A percentile compares a stretch with the other conserved stretches of the same genome.
These are phyloP conservation scores for Paradendryphiella salina DNA, from an alignment of 2,329 filamentous ascomycete genomes.

Conservation along the genomic window DNA sequence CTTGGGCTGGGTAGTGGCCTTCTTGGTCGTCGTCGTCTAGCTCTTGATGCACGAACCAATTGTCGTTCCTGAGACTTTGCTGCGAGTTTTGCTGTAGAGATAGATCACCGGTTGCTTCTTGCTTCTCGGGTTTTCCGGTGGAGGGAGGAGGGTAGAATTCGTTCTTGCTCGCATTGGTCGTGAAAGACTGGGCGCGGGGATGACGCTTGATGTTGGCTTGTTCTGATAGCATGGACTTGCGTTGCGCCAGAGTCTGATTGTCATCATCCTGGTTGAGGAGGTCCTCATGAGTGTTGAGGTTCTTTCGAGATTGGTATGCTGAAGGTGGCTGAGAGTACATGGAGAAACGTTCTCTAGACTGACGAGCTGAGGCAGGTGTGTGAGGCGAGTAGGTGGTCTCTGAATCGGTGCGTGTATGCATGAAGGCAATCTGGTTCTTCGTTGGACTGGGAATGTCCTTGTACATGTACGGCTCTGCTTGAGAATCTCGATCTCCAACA, in stretches of 20 bases:
- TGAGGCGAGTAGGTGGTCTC: constrained; percentile 58
- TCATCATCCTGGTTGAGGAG: constrained; percentile 34
- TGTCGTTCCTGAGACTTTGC: constrained; percentile 49
- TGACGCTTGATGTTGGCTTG: constrained; percentile 42
- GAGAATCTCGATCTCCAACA: constrained; percentile 41
- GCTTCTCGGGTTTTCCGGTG: constrained; percentile 15
- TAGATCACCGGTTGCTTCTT: constrained; percentile 30
- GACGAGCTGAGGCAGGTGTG: constrained; percentile 56
- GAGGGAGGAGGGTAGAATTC: constrained; percentile 37
- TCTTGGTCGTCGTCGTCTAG: constrained; percentile 21
- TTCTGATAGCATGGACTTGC: constrained; percentile 40
- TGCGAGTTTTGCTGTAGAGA: constrained; percentile 35
- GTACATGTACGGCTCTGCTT: constrained; percentile 35
- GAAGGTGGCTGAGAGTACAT: constrained; percentile 48
- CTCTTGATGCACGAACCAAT: constrained; percentile 52
- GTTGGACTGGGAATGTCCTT: constrained; percentile 38
- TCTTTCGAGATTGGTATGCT: constrained; percentile 44
- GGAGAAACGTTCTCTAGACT: constrained; percentile 56
- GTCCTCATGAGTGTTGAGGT: constrained; percentile 42
- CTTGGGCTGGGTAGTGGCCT: constrained; percentile 12
- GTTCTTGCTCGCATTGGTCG: constrained; percentile 36
- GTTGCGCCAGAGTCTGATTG: constrained; percentile 38
- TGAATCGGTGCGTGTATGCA: constrained; percentile 73
- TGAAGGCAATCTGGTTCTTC: constrained; percentile 69
- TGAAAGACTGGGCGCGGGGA: constrained; percentile 33